A percentile compares a stretch with the other conserved stretches of the same genome.
These are phyloP conservation scores for Colletotrichum nymphaeae DNA, from an alignment of 2,329 filamentous ascomycete species.

Conservation along the genomic window DNA sequence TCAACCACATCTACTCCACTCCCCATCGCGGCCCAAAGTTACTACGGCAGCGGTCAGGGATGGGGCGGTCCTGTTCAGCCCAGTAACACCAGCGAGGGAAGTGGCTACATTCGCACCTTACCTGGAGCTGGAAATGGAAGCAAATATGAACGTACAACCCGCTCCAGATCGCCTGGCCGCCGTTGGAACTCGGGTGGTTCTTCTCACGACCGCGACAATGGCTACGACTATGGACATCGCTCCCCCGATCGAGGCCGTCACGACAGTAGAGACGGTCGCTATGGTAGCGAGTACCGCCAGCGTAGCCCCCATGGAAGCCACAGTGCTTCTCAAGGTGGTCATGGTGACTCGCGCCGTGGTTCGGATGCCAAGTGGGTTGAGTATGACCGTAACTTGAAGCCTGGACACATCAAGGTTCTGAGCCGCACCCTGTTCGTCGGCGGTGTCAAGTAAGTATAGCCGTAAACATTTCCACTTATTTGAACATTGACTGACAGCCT, in stretches of 20 bases:
- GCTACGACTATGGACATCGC: constrained; percentile 79
- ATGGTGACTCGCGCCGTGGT: constrained; percentile 65
- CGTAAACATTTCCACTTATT: constrained; percentile 2
- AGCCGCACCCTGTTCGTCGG: constrained; percentile 97
- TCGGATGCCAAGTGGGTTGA: constrained; percentile 77
- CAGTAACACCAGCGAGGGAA: constrained; percentile 66
- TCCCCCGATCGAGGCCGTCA: constrained; percentile 71
- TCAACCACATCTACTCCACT: constrained; percentile 55
- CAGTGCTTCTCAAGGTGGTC: constrained; percentile 54
- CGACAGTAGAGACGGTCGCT: constrained; percentile 64
- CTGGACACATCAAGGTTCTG: constrained; percentile 88
- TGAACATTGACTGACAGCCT: constrained; percentile 41
- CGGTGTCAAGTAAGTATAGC: constrained; percentile 81
- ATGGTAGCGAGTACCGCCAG: constrained; percentile 82
- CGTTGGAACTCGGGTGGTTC: constrained; percentile 76
- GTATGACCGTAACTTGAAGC: constrained; percentile 78
- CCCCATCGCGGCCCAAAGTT: constrained; percentile 35
- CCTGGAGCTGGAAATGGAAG: constrained; percentile 73
- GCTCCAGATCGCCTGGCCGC: constrained; percentile 83
- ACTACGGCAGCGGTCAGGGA: constrained; percentile 16
- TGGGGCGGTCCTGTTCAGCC: constrained; percentile 46
- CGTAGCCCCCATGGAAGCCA: constrained; percentile 79
- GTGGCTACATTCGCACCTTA: constrained; percentile 53
- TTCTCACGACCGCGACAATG: constrained; percentile 73
- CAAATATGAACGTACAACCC: constrained; percentile 71